Evolutionary conservation across 2,329 filamentous ascomycete species (phyloP).

Genomic region (Pyricularia pennisetigena): DNA sequence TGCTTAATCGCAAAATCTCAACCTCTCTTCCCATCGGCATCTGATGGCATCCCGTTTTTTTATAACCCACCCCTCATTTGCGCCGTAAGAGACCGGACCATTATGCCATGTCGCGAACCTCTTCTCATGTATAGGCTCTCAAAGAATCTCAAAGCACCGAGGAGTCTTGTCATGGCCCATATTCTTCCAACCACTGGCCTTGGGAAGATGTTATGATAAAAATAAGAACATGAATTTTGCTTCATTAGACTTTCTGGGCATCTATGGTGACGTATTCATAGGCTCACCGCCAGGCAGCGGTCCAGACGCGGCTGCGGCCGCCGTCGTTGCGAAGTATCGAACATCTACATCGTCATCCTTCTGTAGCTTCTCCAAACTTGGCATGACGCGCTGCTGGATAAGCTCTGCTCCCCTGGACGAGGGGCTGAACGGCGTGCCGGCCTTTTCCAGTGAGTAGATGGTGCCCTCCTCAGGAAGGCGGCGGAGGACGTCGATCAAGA

Average conservation of each 20-base stretch:
- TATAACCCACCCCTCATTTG: background rate
- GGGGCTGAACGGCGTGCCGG: slow-evolving; percentile 49
- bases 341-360: slow-evolving; percentile 98
- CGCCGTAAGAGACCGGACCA: background rate
- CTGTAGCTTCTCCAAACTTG: slow-evolving; percentile 89
- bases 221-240: slow-evolving; percentile 33
- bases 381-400: slow-evolving; percentile 78
- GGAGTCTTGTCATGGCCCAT: background rate
- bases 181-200: background rate
- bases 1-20: background rate
- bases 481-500: slow-evolving; percentile 84
- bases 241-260: slow-evolving; percentile 34
- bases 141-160: background rate
- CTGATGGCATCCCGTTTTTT: background rate
- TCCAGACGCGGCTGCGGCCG: slow-evolving; percentile 51
- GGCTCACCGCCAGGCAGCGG: slow-evolving; percentile 40
- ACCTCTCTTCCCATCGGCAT: background rate
- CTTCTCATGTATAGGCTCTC: background rate
- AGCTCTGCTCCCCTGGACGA: slow-evolving; percentile 68
- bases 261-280: slow-evolving; percentile 59
- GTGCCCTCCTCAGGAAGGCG: slow-evolving; percentile 84
- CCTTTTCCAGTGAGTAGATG: slow-evolving; percentile 75
- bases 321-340: slow-evolving; percentile 92
- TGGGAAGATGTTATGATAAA: background rate
- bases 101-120: background rate